Evolutionary conservation across 805 yeast species (phyloP).

Genomic region (Saccharomycopsis fodiens): DNA sequence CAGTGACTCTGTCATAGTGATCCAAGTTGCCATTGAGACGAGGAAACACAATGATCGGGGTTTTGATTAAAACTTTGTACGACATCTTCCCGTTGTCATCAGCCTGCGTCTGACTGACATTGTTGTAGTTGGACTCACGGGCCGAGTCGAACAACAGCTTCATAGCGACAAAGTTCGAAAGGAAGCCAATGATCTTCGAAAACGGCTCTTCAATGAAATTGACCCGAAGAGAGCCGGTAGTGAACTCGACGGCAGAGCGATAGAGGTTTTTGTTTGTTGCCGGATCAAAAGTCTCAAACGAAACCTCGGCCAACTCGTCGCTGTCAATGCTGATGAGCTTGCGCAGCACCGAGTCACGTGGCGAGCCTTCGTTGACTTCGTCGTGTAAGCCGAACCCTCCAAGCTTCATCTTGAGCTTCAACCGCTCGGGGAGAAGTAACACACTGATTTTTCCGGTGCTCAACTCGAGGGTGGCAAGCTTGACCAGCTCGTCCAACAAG

Average conservation of each 20-base stretch:
- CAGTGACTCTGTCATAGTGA: conserved; percentile 53
- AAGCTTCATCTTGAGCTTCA: conserved; percentile 62
- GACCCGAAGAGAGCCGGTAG: conserved; percentile 67
- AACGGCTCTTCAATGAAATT: conserved; percentile 80
- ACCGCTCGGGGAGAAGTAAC: conserved; percentile 62
- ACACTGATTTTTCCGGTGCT: conserved; percentile 66
- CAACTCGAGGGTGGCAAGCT: conserved; percentile 69
- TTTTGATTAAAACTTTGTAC: conserved; percentile 62
- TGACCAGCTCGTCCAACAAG: conserved; percentile 74
- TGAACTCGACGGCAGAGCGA: conserved; percentile 51
- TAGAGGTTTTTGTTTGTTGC: conserved; percentile 38
- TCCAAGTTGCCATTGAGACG: conserved; percentile 34
- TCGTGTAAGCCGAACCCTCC: conserved; percentile 78
- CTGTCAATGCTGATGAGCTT: conserved; percentile 75
- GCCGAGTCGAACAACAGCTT: conserved; percentile 86
- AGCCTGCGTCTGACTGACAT: conserved; percentile 48
- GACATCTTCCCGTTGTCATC: conserved; percentile 54
- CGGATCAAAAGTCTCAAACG: conserved; percentile 73
- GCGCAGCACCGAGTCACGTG: conserved; percentile 51
- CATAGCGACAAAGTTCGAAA: conserved; percentile 75
- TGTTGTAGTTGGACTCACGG: conserved; percentile 79
- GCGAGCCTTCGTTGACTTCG: conserved; percentile 59
- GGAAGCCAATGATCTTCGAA: conserved; percentile 53
- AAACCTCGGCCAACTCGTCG: conserved; percentile 68
- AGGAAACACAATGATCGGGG: conserved; percentile 84